Conservation (phyloP, 768 basidiomycete species). For the Cystobasidium ongulense region DNA sequence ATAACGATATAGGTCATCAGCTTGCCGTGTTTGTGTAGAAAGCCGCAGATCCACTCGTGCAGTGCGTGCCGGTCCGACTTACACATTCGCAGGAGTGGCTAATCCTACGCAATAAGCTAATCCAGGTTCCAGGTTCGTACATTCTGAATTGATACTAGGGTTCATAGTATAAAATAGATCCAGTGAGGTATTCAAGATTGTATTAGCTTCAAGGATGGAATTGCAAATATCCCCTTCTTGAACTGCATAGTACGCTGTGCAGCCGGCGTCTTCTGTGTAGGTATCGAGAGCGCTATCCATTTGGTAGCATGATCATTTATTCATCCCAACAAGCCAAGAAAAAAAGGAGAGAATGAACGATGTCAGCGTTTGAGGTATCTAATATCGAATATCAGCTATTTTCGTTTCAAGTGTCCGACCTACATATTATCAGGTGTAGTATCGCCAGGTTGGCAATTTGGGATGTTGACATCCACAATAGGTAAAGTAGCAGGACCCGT, state of each 20-base stretch:
- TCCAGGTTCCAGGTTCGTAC: background rate
- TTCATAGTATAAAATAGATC: background rate
- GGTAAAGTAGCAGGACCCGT: background rate
- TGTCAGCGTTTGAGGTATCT: too few relatives aligned
- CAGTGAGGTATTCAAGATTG: background rate
- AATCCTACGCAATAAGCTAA: background rate
- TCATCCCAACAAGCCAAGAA: background rate
- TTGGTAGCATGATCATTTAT: background rate
- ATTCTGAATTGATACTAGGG: background rate
- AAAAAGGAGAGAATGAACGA: too few relatives aligned
- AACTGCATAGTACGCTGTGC: background rate
- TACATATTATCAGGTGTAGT: background rate
- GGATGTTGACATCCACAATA: background rate
- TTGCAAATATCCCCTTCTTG: constrained; percentile 1
- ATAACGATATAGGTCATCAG: too few relatives aligned
- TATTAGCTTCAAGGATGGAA: background rate
- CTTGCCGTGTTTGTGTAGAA: too few relatives aligned
- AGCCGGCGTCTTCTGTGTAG: background rate
- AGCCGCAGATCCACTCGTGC: too few relatives aligned
- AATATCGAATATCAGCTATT: too few relatives aligned
- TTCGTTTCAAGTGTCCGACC: too few relatives aligned
- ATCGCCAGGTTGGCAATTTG: background rate
- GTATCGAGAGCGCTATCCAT: background rate
- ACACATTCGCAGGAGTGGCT: constrained; percentile 2
- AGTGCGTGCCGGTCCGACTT: background rate